A percentile compares a stretch with the other conserved stretches of the same genome.
Conservation (phyloP, 164 flowering plant genomes). For the Nymphaea thermarum region DNA sequence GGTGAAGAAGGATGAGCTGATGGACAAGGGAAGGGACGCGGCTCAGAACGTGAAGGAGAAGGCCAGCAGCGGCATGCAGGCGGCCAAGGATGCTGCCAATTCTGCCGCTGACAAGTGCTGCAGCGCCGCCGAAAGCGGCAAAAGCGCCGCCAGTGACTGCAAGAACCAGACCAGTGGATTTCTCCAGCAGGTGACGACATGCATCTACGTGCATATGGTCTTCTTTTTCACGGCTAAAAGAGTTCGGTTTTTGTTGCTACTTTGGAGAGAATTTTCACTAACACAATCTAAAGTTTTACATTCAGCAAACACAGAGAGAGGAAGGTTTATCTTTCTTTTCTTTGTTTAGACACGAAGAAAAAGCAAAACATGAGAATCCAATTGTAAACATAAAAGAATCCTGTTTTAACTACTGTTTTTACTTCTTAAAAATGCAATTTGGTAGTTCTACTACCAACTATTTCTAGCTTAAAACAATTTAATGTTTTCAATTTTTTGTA, state of each 20-base stretch:
- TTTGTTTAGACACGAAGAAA: too few relatives aligned
- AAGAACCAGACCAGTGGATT: slow-evolving; percentile 22
- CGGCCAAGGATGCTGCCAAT: slow-evolving; percentile 14
- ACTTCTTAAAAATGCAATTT: too few relatives aligned
- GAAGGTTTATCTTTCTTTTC: too few relatives aligned
- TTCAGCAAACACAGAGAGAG: too few relatives aligned
- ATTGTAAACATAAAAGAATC: too few relatives aligned
- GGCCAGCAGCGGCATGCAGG: not conserved
- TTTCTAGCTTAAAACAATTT: too few relatives aligned
- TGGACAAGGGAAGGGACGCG: slow-evolving; percentile 3
- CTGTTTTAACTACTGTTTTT: too few relatives aligned
- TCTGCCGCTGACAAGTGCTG: slow-evolving; percentile 19
- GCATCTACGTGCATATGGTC: not conserved
- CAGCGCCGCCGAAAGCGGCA: slow-evolving; percentile 14
- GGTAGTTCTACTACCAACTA: not conserved
- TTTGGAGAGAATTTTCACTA: too few relatives aligned
- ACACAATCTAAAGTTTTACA: too few relatives aligned
- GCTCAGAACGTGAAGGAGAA: slow-evolving; percentile 2
- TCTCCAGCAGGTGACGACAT: slow-evolving; percentile 32
- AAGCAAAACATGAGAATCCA: too few relatives aligned
- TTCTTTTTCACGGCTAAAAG: not conserved
- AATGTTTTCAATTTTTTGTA: too few relatives aligned
- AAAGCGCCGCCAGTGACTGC: slow-evolving; percentile 15
- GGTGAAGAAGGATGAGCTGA: slow-evolving; percentile 5
- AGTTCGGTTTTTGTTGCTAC: too few relatives aligned